Conservation (phyloP, 768 basidiomycete genomes). For the Leccinum obscurum region DNA sequence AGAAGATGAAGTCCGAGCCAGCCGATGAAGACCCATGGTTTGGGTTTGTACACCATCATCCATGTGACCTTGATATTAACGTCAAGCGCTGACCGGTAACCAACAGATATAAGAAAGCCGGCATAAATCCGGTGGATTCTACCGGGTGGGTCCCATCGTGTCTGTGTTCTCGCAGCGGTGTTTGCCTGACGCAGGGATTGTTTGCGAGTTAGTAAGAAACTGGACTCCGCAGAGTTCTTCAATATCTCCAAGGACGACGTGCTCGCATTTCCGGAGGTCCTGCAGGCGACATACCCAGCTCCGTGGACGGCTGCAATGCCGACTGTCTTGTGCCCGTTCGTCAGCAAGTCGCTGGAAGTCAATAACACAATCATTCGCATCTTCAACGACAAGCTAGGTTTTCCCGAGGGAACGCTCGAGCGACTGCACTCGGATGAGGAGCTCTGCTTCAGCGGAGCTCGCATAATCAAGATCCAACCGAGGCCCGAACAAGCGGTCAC, state of each 20-base stretch:
- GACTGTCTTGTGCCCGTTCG: slow-evolving; percentile 49
- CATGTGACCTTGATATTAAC: no score
- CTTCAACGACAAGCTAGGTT: slow-evolving; percentile 14
- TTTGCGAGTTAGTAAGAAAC: slow-evolving; percentile 1
- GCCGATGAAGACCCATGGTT: no score
- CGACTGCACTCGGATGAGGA: slow-evolving; percentile 45
- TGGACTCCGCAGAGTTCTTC: slow-evolving; percentile 62
- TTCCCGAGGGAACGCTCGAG: slow-evolving; percentile 49
- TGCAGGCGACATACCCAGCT: slow-evolving; percentile 56
- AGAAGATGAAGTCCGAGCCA: no score
- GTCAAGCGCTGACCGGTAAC: no score
- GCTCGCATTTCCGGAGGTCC: slow-evolving; percentile 53
- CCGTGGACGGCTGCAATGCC: slow-evolving; percentile 53
- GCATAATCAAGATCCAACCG: slow-evolving; percentile 52
- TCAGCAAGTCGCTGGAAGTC: slow-evolving; percentile 55
- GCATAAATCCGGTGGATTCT: background rate
- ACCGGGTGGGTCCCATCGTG: slow-evolving; percentile 34
- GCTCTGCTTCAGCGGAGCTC: slow-evolving; percentile 55
- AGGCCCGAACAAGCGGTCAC: slow-evolving; percentile 10
- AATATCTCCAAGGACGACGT: slow-evolving; percentile 72
- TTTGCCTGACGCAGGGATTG: background rate
- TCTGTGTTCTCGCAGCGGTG: background rate
- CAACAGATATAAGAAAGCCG: background rate
- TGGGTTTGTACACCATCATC: no score
- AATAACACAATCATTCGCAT: slow-evolving; percentile 52